These are phyloP conservation scores for Senna siamea DNA, from an alignment of 306 rosid genomes.

Conservation along the genomic window DNA sequence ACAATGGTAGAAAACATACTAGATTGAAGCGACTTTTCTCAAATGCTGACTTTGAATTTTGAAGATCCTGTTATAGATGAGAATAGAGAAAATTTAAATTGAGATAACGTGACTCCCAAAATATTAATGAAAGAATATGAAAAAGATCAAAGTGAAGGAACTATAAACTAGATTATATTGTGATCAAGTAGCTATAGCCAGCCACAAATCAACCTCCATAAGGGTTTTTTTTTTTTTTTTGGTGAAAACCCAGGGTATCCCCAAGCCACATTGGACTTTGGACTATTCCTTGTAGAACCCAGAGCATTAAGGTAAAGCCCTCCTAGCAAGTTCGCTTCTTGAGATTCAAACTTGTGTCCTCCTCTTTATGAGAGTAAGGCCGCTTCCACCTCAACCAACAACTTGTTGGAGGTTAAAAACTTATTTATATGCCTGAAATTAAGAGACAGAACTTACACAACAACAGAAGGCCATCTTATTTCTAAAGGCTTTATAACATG, in stretches of 20 bases:
- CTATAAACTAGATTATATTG: conserved; percentile 22
- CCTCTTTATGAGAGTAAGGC: no score
- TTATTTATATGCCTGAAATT: background rate
- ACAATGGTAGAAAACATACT: conserved; percentile 62
- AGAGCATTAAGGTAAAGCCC: no score
- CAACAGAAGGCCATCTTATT: background rate
- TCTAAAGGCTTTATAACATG: conserved; percentile 2
- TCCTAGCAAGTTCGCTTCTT: no score
- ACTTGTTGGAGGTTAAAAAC: conserved; percentile 6
- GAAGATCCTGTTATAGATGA: conserved; percentile 72
- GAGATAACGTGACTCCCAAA: conserved; percentile 22
- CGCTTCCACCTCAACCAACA: no score
- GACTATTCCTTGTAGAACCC: no score
- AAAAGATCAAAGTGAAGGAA: background rate
- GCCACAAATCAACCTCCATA: conserved; percentile 17
- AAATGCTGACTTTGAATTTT: conserved; percentile 90
- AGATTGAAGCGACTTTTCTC: conserved; percentile 99
- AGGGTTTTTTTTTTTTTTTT: no score
- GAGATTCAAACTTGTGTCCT: no score
- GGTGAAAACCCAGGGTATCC: no score
- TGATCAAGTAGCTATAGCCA: conserved; percentile 18
- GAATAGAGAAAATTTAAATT: conserved; percentile 25
- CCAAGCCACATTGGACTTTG: no score
- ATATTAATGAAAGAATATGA: conserved; percentile 13
- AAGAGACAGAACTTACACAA: background rate